Conservation (phyloP, 331 rosid species). For the Malus hybrid region DNA sequence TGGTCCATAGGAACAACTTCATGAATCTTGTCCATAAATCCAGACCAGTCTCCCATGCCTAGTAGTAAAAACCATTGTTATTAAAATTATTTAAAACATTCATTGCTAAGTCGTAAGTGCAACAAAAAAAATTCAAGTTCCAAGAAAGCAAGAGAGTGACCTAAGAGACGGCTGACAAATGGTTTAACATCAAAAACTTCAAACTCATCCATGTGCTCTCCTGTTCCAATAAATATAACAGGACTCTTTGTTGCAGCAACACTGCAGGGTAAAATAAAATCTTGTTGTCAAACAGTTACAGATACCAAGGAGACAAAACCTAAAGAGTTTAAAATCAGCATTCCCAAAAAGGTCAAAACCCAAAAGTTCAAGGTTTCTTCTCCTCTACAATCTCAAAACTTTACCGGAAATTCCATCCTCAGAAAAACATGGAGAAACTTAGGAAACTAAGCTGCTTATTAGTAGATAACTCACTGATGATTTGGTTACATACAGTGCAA, state of each 20-base stretch:
- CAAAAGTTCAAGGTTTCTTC: background rate
- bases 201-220: conserved; percentile 93
- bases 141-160: conserved; percentile 16
- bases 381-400: background rate
- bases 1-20: conserved; percentile 94
- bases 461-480: background rate
- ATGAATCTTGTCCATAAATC: conserved; percentile 86
- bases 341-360: background rate
- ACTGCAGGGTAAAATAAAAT: conserved; percentile 30
- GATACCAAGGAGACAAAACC: background rate
- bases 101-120: background rate
- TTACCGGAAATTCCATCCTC: background rate
- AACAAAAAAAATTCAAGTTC: background rate
- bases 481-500: background rate
- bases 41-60: conserved; percentile 95
- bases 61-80: conserved; percentile 13
- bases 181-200: conserved; percentile 92
- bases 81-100: background rate
- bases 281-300: conserved; percentile 11
- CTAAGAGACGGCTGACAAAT: conserved; percentile 83
- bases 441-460: background rate
- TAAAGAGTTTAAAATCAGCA: conserved; percentile 4
- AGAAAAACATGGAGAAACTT: background rate
- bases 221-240: conserved; percentile 82
- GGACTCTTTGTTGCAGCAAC: conserved; percentile 98